Conservation (phyloP, 2,329 filamentous ascomycete species). For the Botrytis deweyae region DNA sequence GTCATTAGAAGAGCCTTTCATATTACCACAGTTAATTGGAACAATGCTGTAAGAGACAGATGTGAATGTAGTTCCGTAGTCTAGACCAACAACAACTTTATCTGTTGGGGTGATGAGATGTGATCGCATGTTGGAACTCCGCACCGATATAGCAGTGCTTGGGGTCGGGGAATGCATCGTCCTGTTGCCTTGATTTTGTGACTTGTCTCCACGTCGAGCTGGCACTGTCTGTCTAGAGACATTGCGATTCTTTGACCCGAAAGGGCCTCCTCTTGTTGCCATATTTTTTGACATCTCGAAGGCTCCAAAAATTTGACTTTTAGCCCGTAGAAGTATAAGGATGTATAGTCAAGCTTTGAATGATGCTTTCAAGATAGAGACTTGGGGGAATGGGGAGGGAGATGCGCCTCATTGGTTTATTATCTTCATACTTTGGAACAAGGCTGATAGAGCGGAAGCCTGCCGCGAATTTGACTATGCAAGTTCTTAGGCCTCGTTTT, state of each 20-base stretch:
- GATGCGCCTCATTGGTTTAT: not conserved
- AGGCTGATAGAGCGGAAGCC: not conserved
- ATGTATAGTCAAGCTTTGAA: not conserved
- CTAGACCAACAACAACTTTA: conserved; percentile 25
- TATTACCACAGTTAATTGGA: conserved; percentile 1
- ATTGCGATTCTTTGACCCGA: not conserved
- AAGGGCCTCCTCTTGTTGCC: not conserved
- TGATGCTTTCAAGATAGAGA: not conserved
- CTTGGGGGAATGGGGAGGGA: not conserved
- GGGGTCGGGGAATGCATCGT: not conserved
- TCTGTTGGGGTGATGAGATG: not conserved
- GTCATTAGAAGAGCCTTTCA: conserved; percentile 20
- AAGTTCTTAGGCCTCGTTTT: not conserved
- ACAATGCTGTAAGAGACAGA: conserved; percentile 26
- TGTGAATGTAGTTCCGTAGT: conserved; percentile 28
- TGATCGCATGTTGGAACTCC: not conserved
- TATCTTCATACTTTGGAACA: not conserved
- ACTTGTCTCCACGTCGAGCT: not conserved
- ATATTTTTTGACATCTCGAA: not conserved
- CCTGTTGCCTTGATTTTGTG: not conserved
- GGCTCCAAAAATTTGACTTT: not conserved
- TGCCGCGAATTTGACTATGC: not conserved
- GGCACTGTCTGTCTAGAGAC: not conserved
- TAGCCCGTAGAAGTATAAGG: not conserved
- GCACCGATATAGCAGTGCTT: not conserved